Base-by-base conservation (phyloP, 2,329 filamentous ascomycete genomes). In the Aspergillus puulaauensis region DNA sequence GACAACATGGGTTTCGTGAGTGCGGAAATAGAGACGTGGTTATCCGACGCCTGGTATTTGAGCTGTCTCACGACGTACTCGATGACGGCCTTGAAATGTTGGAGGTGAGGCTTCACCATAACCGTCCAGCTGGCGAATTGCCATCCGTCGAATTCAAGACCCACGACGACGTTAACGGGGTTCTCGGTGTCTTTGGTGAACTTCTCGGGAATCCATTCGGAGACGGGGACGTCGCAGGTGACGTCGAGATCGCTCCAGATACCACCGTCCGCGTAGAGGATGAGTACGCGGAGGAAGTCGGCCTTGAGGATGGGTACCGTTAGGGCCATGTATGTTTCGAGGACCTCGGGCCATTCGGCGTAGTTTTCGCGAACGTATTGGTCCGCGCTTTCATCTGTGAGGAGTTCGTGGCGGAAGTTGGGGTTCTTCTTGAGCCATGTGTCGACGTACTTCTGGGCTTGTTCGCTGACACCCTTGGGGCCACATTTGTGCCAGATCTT, bases 181-280 rank as follows among this genome's bases (percentile, higher is more conserved):
- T 60, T 39, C 3, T 37, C 27, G 23, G 71, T 40, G 23, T 53
- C 46, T 7, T 44, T 35, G 31, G 35, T 35, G 44, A 54, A 70
- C 46, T 72, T 24, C 6, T 56, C 47, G 1, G 76, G 75, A n/a
- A 79, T 68, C 75, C 75, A 79, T 0, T 69, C 58, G 23, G 67
- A 58, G 5, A 79, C 72, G 1, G 71, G 67, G 1, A 56, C 49
- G 43, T 73, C 65, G 56, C 72, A 75, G 39, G 59, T 53, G 1
- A 77, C 69, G 49, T 79, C 76, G 6, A 79, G 66, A 54, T 79
- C 77, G 40, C 67, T 75, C 70, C 73, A 79, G 17, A 78, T 69
- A 9, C 76, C 77, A 6, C 76, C 77, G 39, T 77, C 66, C 4
- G 68, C 64, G 59, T 69, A 76, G 1, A 79, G 64, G 35, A 79